Evolutionary conservation across 208 protist species (phyloP).

Genomic region (Trypanosoma lewisi): DNA sequence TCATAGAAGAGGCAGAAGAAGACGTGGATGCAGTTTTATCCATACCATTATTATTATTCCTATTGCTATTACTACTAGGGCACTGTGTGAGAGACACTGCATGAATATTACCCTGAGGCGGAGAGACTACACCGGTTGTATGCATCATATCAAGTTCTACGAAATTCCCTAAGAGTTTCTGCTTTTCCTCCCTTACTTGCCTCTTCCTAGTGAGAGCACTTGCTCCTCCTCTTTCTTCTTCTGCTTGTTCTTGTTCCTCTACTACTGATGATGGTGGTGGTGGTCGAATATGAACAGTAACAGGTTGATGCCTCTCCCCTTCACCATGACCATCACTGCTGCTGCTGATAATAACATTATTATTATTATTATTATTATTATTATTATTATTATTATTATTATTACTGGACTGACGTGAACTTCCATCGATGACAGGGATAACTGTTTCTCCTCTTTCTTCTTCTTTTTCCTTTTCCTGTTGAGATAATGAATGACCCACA

Average conservation of each 20-base stretch:
- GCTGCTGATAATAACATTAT: neutral
- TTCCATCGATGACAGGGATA: no score
- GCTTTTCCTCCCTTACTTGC: neutral
- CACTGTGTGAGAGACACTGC: neutral
- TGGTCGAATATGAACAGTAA: neutral
- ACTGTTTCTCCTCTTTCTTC: no score
- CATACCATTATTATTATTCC: no score
- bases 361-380: slow-evolving; percentile 14
- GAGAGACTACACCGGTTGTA: no score
- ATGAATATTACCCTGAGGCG: neutral
- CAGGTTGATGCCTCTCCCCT: neutral
- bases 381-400: slow-evolving; percentile 1
- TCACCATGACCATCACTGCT: neutral
- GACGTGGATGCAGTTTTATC: no score
- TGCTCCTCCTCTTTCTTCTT: neutral
- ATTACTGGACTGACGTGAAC: no score
- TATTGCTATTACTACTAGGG: neutral
- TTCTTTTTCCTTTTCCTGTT: no score
- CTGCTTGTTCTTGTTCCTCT: neutral
- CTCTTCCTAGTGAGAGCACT: neutral
- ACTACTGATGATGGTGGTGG: neutral
- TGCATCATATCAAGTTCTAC: neutral
- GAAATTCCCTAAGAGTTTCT: neutral
- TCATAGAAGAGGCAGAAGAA: neutral
- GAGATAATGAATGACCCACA: no score